Percentiles rank a stretch among this genome's conserved stretches.
Evolutionary conservation across 768 basidiomycete genomes (phyloP).

Genomic region (Hirschioporus abietinus): DNA sequence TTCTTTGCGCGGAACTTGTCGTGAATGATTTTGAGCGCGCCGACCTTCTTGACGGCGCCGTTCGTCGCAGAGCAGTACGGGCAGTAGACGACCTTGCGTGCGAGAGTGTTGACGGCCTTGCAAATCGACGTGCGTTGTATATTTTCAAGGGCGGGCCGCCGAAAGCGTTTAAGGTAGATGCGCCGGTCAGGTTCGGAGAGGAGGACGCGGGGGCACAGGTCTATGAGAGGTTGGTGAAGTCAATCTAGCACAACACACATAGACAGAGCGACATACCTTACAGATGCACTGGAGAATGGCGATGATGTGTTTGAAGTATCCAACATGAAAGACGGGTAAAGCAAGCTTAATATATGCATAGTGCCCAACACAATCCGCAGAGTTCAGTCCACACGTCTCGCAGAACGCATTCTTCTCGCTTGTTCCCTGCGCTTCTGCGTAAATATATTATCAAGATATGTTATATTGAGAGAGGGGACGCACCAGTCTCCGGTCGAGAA

Average conservation of each 20-base stretch:
- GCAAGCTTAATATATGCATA: constrained; percentile 98
- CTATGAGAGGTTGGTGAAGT: constrained; percentile 16
- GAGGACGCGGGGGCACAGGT: constrained; percentile 92
- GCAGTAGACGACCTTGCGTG: constrained; percentile 88
- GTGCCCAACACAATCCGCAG: constrained; percentile 95
- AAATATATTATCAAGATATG: neutral
- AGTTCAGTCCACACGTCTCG: constrained; percentile 89
- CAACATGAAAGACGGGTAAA: constrained; percentile 97
- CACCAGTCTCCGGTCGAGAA: constrained; percentile 88
- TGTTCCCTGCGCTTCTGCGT: constrained; percentile 69
- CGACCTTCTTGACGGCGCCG: constrained; percentile 93
- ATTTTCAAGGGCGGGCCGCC: constrained; percentile 88
- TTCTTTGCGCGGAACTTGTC: constrained; percentile 97
- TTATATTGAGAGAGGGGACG: constrained; percentile 23
- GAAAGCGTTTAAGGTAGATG: constrained; percentile 81
- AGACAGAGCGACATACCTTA: constrained; percentile 57
- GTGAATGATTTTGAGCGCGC: constrained; percentile 92
- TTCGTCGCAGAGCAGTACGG: constrained; percentile 92
- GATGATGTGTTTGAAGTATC: constrained; percentile 96
- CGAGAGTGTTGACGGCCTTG: constrained; percentile 80
- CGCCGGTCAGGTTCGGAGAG: constrained; percentile 86
- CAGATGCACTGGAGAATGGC: constrained; percentile 92
- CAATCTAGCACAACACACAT: constrained; percentile 7
- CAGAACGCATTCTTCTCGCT: constrained; percentile 90
- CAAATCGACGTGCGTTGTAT: constrained; percentile 77